Evolutionary conservation across 805 yeast species (phyloP), one percentile per base, ranked within the genome.

Genomic region (Saccharomycodes ludwigii): DNA sequence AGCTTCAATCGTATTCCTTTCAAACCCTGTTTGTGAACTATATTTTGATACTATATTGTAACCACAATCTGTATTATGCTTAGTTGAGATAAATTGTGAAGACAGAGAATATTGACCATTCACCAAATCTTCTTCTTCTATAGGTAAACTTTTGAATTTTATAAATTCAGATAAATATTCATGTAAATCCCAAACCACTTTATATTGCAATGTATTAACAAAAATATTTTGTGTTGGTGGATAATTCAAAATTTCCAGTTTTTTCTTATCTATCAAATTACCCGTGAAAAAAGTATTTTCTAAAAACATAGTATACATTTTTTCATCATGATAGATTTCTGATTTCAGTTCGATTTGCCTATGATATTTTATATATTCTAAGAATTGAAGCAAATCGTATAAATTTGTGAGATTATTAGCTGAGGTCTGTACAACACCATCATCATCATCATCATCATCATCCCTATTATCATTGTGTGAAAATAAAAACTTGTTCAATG

Each of bases 121-220:
- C 49, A 21, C 45, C 38, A n/a, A 39, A 34, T 14, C 46, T 24
- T 10, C 48, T 52, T 27, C 47, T 49, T 43, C 44, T 1, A 43
- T 36, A 1, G 60, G 55, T 9, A 61, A 37, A 34, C 58, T 58
- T 29, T 48, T 47, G 10, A 59, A 32, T 8, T 35, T 44, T 21
- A 54, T 48, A 38, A 54, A 59, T 6, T 48, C 50, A 6, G 59
- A 50, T 11, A 60, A 32, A 15, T 55, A 54, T 13, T 60, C 65
- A 38, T 61, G 65, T 2, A 62, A 42, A 13, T 57, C 56, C 68
- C 68, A 62, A 2, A 62, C 60, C 27, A 62, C 36, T 33, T 61
- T 60, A 34, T 57, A 61, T 31, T 54, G 59, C 31, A 58, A 58
- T 11, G 47, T 50, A 2, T 48, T 38, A 36, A 44, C 45, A 21